Percentiles rank a stretch among this genome's conserved stretches.
These are phyloP conservation scores for Arabidopsis lyrata DNA, from an alignment of 441 rosid species.

Conservation along the genomic window DNA sequence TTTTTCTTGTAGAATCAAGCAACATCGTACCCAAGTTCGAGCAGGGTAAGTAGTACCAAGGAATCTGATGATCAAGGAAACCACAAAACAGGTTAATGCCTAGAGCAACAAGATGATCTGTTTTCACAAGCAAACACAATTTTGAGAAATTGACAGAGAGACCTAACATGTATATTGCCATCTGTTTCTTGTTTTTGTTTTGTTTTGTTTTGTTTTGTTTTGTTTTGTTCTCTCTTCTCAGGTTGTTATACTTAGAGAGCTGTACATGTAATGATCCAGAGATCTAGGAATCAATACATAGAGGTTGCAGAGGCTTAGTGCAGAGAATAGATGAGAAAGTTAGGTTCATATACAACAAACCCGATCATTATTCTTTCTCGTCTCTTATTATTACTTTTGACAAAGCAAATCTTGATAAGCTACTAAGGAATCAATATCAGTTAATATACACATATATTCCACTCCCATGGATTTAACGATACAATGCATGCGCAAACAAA, in stretches of 20 bases:
- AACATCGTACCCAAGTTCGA: slow-evolving; percentile 55
- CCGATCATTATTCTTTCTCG: neutral
- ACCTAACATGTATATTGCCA: slow-evolving; percentile 29
- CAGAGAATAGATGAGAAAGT: neutral
- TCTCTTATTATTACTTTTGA: neutral
- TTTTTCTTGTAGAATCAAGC: slow-evolving; percentile 56
- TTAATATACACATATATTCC: neutral
- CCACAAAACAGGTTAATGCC: slow-evolving; percentile 30
- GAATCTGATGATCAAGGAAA: slow-evolving; percentile 53
- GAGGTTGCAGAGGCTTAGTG: slow-evolving; percentile 14
- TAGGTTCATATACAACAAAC: slow-evolving; percentile 8
- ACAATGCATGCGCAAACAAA: neutral
- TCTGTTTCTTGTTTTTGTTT: neutral
- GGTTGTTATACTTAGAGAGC: slow-evolving; percentile 14
- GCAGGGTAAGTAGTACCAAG: slow-evolving; percentile 58
- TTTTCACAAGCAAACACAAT: slow-evolving; percentile 31
- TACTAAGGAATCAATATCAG: neutral
- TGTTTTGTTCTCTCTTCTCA: slow-evolving; percentile 18
- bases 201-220: neutral
- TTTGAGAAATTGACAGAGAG: slow-evolving; percentile 35
- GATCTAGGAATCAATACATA: slow-evolving; percentile 5
- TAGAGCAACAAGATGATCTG: slow-evolving; percentile 9
- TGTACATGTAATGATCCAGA: slow-evolving; percentile 5
- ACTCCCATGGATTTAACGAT: neutral
- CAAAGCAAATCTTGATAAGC: neutral